These are phyloP conservation scores for Linnemannia elongata DNA, from an alignment of 192 early-diverging fungal genomes.

Conservation along the genomic window DNA sequence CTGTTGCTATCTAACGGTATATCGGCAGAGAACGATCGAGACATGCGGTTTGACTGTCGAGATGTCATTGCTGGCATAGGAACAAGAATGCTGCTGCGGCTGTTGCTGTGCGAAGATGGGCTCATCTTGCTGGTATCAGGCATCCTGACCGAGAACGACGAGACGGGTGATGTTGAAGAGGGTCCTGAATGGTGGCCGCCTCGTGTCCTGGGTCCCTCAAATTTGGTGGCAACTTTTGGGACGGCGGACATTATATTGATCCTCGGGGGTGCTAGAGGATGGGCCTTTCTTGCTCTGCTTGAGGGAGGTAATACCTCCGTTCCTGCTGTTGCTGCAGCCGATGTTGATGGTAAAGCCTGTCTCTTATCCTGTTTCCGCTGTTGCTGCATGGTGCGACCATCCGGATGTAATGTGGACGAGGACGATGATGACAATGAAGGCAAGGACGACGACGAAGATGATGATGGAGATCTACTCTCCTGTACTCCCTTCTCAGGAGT, in stretches of 20 bases:
- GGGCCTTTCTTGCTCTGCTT: background rate
- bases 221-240: background rate
- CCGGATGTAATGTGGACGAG: background rate
- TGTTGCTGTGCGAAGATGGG: background rate
- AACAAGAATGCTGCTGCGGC: background rate
- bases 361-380: background rate
- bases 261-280: background rate
- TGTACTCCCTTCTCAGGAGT: background rate
- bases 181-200: background rate
- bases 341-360: background rate
- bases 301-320: background rate
- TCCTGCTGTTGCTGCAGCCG: background rate
- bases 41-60: background rate
- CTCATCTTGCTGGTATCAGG: background rate
- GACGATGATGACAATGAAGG: background rate
- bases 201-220: background rate
- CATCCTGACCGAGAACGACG: constrained; percentile 5
- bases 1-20: background rate
- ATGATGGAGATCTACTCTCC: background rate
- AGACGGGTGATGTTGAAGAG: background rate
- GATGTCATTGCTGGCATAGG: background rate
- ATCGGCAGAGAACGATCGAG: background rate
- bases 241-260: background rate
- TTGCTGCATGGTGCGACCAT: background rate
- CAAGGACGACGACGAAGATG: background rate